These are phyloP conservation scores for Fragilariopsis cylindrus DNA, from an alignment of 108 stramenopile genomes.

Conservation along the genomic window DNA sequence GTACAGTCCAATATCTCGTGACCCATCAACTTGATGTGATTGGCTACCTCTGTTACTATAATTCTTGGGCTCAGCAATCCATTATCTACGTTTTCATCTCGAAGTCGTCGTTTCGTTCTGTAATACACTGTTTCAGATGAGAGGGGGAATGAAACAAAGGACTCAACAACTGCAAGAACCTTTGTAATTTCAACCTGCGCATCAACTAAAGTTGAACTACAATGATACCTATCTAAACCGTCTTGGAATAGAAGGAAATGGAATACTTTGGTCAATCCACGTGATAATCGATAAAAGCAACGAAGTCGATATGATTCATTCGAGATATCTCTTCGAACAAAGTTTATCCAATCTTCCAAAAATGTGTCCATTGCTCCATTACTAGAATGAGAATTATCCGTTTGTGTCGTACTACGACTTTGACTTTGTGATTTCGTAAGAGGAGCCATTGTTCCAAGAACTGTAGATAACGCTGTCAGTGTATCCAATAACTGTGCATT, in stretches of 20 bases:
- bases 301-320: slow-evolving; percentile 11
- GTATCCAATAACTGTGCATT: slow-evolving; percentile 16
- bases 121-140: slow-evolving; percentile 47
- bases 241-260: slow-evolving; percentile 16
- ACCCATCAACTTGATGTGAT: slow-evolving; percentile 42
- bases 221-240: not conserved
- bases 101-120: slow-evolving; percentile 50
- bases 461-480: slow-evolving; percentile 2
- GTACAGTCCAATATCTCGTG: slow-evolving; percentile 33
- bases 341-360: slow-evolving; percentile 25
- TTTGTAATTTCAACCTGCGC: slow-evolving; percentile 21
- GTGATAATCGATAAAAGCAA: slow-evolving; percentile 25
- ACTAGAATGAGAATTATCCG: not conserved
- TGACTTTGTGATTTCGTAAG: slow-evolving; percentile 7
- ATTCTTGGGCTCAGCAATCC: slow-evolving; percentile 43
- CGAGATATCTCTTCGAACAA: slow-evolving; percentile 24
- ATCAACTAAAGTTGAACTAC: slow-evolving; percentile 8
- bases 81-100: slow-evolving; percentile 39
- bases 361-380: not conserved
- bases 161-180: slow-evolving; percentile 37
- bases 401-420: not conserved
- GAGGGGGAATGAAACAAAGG: slow-evolving; percentile 45
- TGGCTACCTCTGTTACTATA: slow-evolving; percentile 29
- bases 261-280: slow-evolving; percentile 21
- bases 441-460: slow-evolving; percentile 38